Evolutionary conservation across 495 filamentous ascomycete genomes (phyloP).

Genomic region (Penicillium odoratum): DNA sequence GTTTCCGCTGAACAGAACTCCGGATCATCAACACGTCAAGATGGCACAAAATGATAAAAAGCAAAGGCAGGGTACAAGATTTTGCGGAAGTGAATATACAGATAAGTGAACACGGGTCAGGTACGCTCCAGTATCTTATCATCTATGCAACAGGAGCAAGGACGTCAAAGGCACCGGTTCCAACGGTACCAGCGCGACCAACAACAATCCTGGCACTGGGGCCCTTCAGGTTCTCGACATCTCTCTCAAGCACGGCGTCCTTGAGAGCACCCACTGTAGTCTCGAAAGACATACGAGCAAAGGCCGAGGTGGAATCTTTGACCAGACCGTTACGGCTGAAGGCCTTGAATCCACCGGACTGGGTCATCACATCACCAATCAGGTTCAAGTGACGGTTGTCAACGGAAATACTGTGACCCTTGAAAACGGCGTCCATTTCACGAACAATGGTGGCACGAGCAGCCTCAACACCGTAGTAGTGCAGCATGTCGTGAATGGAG

Average conservation of each 20-base stretch:
- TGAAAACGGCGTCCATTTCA: conserved; percentile 86
- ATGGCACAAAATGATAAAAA: conserved; percentile 27
- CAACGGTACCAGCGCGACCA: conserved; percentile 75
- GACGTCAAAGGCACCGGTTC: conserved; percentile 91
- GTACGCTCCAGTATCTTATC: conserved; percentile 19
- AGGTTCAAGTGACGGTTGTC: conserved; percentile 92
- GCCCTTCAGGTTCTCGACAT: conserved; percentile 82
- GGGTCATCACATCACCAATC: conserved; percentile 95
- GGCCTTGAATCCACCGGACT: conserved; percentile 78
- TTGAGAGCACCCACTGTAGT: conserved; percentile 91
- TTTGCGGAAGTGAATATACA: conserved; percentile 7
- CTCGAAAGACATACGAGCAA: conserved; percentile 99
- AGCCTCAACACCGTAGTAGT: conserved; percentile 90
- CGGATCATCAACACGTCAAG: conserved; percentile 41
- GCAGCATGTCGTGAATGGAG: conserved; percentile 81
- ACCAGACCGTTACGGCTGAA: conserved; percentile 87
- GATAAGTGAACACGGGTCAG: conserved; percentile 2
- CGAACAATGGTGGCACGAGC: conserved; percentile 80
- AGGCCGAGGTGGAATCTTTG: conserved; percentile 77
- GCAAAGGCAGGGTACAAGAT: conserved; percentile 16
- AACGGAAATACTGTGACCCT: conserved; percentile 88
- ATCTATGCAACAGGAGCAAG: conserved; percentile 62
- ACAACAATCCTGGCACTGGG: conserved; percentile 88
- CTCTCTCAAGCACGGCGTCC: conserved; percentile 85
- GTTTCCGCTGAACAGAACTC: conserved; percentile 46